phyloP scores from a whole-genome alignment of 2,329 filamentous ascomycete genomes.

The Didymella arachidicola region DNA sequence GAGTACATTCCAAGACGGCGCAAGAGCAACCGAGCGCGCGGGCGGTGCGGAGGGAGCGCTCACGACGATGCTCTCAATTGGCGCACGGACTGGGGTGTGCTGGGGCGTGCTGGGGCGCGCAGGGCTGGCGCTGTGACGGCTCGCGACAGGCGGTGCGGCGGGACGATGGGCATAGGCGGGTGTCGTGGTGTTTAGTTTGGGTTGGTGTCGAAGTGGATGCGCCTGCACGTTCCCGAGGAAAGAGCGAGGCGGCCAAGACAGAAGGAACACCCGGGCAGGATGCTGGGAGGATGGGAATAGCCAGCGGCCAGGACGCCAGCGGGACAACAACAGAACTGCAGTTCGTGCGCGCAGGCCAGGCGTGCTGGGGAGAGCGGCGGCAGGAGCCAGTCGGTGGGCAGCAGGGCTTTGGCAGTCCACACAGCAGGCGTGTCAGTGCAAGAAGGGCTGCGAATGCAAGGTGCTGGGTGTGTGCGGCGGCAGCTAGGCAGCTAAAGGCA shows the following conservation, averaged over 20 bases:
- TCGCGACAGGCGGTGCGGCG: slow-evolving; percentile 31
- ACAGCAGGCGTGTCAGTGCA: slow-evolving; percentile 15
- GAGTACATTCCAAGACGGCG: slow-evolving; percentile 52
- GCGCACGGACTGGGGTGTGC: slow-evolving; percentile 13
- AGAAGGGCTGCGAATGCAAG: slow-evolving; percentile 26
- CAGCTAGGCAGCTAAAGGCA: slow-evolving; percentile 25
- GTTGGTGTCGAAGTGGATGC: slow-evolving; percentile 21
- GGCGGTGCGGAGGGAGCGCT: slow-evolving; percentile 36
- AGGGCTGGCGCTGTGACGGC: slow-evolving; percentile 27
- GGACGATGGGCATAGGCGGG: slow-evolving; percentile 33
- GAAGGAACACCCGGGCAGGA: slow-evolving; percentile 5
- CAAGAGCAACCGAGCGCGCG: slow-evolving; percentile 45
- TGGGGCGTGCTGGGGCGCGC: slow-evolving; percentile 27
- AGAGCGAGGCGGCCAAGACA: slow-evolving; percentile 23
- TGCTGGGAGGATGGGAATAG: not conserved
- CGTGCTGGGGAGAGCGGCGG: not conserved
- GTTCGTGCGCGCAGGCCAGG: slow-evolving; percentile 17
- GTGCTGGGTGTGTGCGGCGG: slow-evolving; percentile 30
- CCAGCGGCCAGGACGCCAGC: not conserved
- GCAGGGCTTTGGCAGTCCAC: slow-evolving; percentile 1
- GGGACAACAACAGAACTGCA: slow-evolving; percentile 3
- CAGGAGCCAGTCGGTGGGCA: slow-evolving; percentile 17
- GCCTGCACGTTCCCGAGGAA: slow-evolving; percentile 23
- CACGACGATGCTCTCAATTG: slow-evolving; percentile 12
- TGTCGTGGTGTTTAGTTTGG: slow-evolving; percentile 23